Evolutionary conservation across 495 filamentous ascomycete genomes (phyloP).

Genomic region (Letharia columbiana): DNA sequence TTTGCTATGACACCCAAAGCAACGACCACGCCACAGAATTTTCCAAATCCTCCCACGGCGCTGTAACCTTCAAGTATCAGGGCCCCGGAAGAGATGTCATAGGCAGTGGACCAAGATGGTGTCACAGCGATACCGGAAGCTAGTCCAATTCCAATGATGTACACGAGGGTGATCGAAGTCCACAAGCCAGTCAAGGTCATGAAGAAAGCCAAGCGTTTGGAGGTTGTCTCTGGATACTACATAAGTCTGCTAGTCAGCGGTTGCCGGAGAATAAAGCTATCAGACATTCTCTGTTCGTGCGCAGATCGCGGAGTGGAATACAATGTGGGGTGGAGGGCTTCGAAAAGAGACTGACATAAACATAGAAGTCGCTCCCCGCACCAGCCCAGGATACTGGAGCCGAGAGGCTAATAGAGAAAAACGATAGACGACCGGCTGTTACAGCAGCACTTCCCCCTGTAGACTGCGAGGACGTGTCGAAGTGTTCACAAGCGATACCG

Average conservation of each 20-base stretch:
- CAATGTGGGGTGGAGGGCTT: neutral
- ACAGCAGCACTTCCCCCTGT: slow-evolving; percentile 34
- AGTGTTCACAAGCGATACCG: slow-evolving; percentile 57
- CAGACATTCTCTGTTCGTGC: neutral
- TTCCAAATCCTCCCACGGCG: slow-evolving; percentile 56
- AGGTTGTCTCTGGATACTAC: slow-evolving; percentile 41
- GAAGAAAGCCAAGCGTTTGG: slow-evolving; percentile 37
- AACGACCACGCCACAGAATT: slow-evolving; percentile 59
- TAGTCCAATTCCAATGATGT: slow-evolving; percentile 65
- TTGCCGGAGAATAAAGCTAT: no score
- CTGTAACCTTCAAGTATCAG: slow-evolving; percentile 57
- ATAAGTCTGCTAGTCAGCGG: neutral
- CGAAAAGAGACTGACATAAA: slow-evolving; percentile 30
- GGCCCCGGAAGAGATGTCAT: slow-evolving; percentile 51
- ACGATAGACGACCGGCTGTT: slow-evolving; percentile 52
- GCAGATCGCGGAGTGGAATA: neutral
- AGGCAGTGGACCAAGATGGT: slow-evolving; percentile 44
- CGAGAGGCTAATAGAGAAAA: slow-evolving; percentile 54
- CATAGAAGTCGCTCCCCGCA: slow-evolving; percentile 48
- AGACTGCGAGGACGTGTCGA: slow-evolving; percentile 45
- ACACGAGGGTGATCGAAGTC: slow-evolving; percentile 46
- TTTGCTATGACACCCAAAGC: slow-evolving; percentile 62
- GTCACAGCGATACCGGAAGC: slow-evolving; percentile 49
- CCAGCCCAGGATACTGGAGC: slow-evolving; percentile 47
- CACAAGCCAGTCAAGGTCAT: slow-evolving; percentile 43